These are phyloP conservation scores for Fusarium mundagurra DNA, from an alignment of 2,329 filamentous ascomycete genomes.

Conservation along the genomic window DNA sequence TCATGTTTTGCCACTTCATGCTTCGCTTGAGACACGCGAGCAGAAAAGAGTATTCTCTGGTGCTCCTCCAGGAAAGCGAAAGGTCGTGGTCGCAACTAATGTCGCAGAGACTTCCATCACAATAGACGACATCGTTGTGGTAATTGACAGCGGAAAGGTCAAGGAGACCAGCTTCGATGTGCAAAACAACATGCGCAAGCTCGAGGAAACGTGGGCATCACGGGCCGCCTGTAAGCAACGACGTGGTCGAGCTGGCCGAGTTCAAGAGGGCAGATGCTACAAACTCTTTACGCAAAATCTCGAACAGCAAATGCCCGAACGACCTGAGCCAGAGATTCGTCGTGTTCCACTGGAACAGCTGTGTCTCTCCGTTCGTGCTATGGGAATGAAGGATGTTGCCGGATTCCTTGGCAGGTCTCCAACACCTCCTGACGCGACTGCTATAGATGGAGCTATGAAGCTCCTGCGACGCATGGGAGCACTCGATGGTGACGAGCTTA, in stretches of 20 bases:
- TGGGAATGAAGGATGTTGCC: conserved; percentile 87
- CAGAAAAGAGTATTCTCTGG: conserved; percentile 86
- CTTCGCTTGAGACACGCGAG: conserved; percentile 87
- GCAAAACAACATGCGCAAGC: conserved; percentile 89
- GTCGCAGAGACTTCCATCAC: conserved; percentile 99
- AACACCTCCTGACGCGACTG: conserved; percentile 85
- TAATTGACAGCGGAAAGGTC: conserved; percentile 93
- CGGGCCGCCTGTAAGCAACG: conserved; percentile 94
- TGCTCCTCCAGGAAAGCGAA: conserved; percentile 82
- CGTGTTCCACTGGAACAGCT: conserved; percentile 94
- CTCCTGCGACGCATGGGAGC: conserved; percentile 88
- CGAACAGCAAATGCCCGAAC: conserved; percentile 85
- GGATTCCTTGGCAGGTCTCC: conserved; percentile 85
- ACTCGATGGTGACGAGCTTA: conserved; percentile 85
- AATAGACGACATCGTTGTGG: conserved; percentile 95
- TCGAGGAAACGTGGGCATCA: conserved; percentile 96
- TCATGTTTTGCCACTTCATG: conserved; percentile 88
- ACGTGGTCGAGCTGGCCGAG: conserved; percentile 90
- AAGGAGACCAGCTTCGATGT: conserved; percentile 97
- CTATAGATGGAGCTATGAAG: conserved; percentile 85
- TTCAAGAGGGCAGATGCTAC: conserved; percentile 90
- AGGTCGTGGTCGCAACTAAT: conserved; percentile 94
- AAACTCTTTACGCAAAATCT: conserved; percentile 92
- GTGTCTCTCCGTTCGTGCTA: conserved; percentile 92
- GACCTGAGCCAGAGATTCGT: conserved; percentile 92